Base-by-base conservation (phyloP, 1,284 basidiomycete genomes). In the Ceratobasidium sp. region DNA sequence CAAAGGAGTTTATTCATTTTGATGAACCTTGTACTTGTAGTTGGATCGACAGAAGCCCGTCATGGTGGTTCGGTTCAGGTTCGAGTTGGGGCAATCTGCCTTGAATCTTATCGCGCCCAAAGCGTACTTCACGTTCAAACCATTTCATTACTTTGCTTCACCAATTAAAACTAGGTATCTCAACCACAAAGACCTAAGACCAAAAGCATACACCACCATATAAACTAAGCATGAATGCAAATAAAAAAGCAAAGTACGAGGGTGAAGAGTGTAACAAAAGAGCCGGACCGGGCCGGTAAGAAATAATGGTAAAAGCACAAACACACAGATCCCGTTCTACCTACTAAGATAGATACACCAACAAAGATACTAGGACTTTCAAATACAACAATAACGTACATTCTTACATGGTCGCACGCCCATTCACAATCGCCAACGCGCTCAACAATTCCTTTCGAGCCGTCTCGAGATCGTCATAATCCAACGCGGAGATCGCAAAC, bases 401-500 rank as follows among this genome's bases (percentile, higher is more conserved):
- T 30, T 33, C 29, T 53, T 41, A 64, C 23, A 27, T 11, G 3
- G n/a, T 21, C 33, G 59, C 19, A 9, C 59, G 47, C 7, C 77
- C 80, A 14, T 87, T 91, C 16, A 96, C 80, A 69, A 87, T 78
- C 36, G 80, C 83, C 72, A 96, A 79, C 21, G 94, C 94, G 42
- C 84, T 82, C 72, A 85, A 81, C 73, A 97, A 78, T 78, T 97
- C 91, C 75, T 85, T 87, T 74, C 84, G 82, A 21, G 94, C 94
- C 73, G 90, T 89, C 72, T 90, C 89, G 14, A 82, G 82, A 77
- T 98, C 95, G 75, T 98, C 95, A 76, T 94, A 98, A 75, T 97
- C 93, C 69, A 98, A 79, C n/a, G 95, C 87, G 19, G 91, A 93
- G 70, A 96, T 93, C 5, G 95, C 95, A 79, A 89, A 96, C 66